These are phyloP conservation scores for Erythrophleum ivorense DNA, from an alignment of 331 rosid genomes.

Conservation along the genomic window DNA sequence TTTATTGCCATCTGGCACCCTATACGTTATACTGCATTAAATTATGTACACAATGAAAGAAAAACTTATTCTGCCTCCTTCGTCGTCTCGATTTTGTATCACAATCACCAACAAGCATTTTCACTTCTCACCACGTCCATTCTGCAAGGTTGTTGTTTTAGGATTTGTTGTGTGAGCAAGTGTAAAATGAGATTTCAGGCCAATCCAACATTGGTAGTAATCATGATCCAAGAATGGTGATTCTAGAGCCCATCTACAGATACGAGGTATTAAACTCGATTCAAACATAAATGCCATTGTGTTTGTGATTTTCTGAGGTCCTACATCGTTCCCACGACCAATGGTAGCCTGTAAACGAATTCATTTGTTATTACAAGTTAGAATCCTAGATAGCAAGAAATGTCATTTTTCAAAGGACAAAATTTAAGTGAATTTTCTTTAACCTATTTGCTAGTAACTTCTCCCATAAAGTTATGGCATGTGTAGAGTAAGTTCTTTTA, in stretches of 20 bases:
- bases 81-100: background rate
- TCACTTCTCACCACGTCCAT: conserved; percentile 36
- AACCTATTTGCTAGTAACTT: too few relatives aligned
- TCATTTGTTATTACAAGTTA: conserved; percentile 7
- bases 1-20: background rate
- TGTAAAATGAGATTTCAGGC: conserved; percentile 77
- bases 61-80: background rate
- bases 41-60: conserved; percentile 20
- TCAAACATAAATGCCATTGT: conserved; percentile 98
- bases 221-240: conserved; percentile 81
- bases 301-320: conserved; percentile 64
- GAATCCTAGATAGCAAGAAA: background rate
- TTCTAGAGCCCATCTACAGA: conserved; percentile 74
- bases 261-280: conserved; percentile 80
- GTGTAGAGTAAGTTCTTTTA: too few relatives aligned
- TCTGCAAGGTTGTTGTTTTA: conserved; percentile 26
- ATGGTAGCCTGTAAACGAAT: conserved; percentile 66
- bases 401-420: background rate
- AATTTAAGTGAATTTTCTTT: background rate
- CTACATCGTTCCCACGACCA: conserved; percentile 66
- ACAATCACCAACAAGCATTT: conserved; percentile 17
- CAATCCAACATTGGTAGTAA: conserved; percentile 95
- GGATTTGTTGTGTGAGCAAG: conserved; percentile 14
- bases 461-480: too few relatives aligned
- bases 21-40: background rate